Conservation (phyloP, 2,329 filamentous ascomycete genomes). For the Chaetothyriales sp. region DNA sequence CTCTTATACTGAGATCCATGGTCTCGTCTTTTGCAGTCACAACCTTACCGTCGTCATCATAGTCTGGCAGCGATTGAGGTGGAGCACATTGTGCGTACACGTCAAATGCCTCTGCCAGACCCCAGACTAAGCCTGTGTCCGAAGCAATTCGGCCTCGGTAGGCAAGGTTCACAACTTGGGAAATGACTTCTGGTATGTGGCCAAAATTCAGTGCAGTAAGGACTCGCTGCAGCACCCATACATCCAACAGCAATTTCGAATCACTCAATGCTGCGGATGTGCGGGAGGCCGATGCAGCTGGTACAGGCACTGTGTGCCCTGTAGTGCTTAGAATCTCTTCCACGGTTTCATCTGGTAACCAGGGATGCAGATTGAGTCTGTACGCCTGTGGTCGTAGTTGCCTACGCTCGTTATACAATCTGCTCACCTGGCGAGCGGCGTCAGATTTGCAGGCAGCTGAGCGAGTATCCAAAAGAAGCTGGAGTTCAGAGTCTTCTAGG, state of each 20-base stretch:
- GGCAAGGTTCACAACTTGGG: constrained; percentile 53
- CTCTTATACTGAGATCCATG: background rate
- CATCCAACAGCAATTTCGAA: constrained; percentile 50
- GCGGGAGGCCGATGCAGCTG: constrained; percentile 27
- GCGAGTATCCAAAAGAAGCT: constrained; percentile 74
- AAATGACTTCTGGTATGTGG: constrained; percentile 50
- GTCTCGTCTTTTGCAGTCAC: background rate
- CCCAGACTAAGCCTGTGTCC: constrained; percentile 60
- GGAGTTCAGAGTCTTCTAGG: constrained; percentile 79
- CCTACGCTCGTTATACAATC: constrained; percentile 73
- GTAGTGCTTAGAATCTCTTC: background rate
- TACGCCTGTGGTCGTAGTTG: constrained; percentile 69
- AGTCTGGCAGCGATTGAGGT: constrained; percentile 56
- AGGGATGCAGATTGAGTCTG: constrained; percentile 30
- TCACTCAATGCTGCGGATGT: constrained; percentile 1
- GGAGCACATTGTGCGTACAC: constrained; percentile 74
- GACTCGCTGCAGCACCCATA: constrained; percentile 74
- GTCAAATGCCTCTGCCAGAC: constrained; percentile 73
- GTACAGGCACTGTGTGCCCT: constrained; percentile 46
- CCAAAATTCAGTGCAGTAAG: constrained; percentile 58
- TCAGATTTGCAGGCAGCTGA: constrained; percentile 67
- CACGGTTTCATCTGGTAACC: background rate
- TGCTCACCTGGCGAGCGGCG: constrained; percentile 58
- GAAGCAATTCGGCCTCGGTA: constrained; percentile 42
- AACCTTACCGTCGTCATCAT: constrained; percentile 33